Conservation (phyloP, 2,329 filamentous ascomycete genomes). For the Nothophaeocryptopus gaeumannii region DNA sequence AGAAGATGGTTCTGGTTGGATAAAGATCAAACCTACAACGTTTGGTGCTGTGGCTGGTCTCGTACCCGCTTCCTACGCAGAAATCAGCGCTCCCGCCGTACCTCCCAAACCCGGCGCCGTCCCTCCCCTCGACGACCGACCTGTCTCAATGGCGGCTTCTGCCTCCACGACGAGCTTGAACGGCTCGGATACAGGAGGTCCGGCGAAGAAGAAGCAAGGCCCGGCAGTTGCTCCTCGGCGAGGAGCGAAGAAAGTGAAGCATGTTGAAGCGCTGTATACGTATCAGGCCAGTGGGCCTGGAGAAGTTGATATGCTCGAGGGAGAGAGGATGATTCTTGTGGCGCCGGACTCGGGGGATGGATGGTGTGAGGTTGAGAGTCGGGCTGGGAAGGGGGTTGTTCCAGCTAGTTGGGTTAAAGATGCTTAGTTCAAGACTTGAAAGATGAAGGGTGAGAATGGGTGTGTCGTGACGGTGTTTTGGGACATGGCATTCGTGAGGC, state of each 20-base stretch:
- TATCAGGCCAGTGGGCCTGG: slow-evolving; percentile 81
- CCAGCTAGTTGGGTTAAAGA: slow-evolving; percentile 90
- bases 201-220: slow-evolving; percentile 72
- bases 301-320: slow-evolving; percentile 87
- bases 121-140: slow-evolving; percentile 16
- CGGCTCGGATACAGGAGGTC: slow-evolving; percentile 44
- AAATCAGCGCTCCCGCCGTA: slow-evolving; percentile 45
- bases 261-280: slow-evolving; percentile 89
- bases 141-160: slow-evolving; percentile 54
- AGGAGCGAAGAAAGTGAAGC: slow-evolving; percentile 76
- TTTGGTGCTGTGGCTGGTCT: slow-evolving; percentile 71
- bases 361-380: slow-evolving; percentile 92
- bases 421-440: slow-evolving; percentile 39
- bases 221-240: slow-evolving; percentile 76
- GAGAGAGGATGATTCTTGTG: slow-evolving; percentile 86
- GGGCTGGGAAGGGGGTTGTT: slow-evolving; percentile 75
- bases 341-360: slow-evolving; percentile 87
- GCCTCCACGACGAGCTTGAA: slow-evolving; percentile 65
- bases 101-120: slow-evolving; percentile 8
- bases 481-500: no score
- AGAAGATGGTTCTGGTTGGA: slow-evolving; percentile 91
- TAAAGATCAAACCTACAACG: slow-evolving; percentile 63
- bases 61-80: slow-evolving; percentile 83
- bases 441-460: no score
- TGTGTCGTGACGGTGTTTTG: no score